Evolutionary conservation across 1,284 basidiomycete species (phyloP).

Genomic region (Cryptococcus sp.): DNA sequence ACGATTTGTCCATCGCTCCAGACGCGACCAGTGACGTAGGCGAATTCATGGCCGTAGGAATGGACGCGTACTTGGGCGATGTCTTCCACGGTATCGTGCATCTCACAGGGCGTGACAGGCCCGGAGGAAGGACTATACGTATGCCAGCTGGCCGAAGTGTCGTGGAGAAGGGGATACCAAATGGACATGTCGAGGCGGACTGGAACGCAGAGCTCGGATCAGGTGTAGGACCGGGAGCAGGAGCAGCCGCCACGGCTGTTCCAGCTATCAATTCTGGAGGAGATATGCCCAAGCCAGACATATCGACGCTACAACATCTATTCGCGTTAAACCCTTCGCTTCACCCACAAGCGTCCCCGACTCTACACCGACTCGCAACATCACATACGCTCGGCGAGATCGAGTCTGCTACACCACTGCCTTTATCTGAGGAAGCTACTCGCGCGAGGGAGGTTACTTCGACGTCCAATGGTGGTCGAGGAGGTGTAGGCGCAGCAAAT

Average conservation of each 20-base stretch:
- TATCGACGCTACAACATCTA: conserved; percentile 38
- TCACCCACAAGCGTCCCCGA: conserved; percentile 44
- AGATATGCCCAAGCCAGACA: conserved; percentile 31
- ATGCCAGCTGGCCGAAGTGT: conserved; percentile 22
- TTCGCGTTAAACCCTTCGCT: conserved; percentile 41
- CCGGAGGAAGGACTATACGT: conserved; percentile 36
- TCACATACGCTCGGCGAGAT: conserved; percentile 34
- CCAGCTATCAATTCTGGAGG: conserved; percentile 1
- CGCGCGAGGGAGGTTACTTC: neutral
- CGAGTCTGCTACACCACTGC: conserved; percentile 14
- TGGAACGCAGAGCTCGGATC: conserved; percentile 1
- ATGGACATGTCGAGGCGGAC: neutral
- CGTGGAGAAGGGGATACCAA: neutral
- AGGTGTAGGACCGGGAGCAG: neutral
- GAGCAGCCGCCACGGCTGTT: neutral
- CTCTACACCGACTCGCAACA: conserved; percentile 42
- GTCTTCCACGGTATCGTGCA: conserved; percentile 41
- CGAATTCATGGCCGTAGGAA: conserved; percentile 49
- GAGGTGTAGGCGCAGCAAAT: conserved; percentile 1
- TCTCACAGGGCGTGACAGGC: conserved; percentile 38
- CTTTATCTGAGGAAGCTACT: neutral
- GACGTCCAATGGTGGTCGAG: neutral
- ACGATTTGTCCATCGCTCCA: conserved; percentile 31
- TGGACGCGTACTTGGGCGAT: conserved; percentile 44
- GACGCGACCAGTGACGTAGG: conserved; percentile 38